Evolutionary conservation across 2,329 filamentous ascomycete species (phyloP), one percentile per base, ranked within the genome.

Genomic region (Claviceps citrina): DNA sequence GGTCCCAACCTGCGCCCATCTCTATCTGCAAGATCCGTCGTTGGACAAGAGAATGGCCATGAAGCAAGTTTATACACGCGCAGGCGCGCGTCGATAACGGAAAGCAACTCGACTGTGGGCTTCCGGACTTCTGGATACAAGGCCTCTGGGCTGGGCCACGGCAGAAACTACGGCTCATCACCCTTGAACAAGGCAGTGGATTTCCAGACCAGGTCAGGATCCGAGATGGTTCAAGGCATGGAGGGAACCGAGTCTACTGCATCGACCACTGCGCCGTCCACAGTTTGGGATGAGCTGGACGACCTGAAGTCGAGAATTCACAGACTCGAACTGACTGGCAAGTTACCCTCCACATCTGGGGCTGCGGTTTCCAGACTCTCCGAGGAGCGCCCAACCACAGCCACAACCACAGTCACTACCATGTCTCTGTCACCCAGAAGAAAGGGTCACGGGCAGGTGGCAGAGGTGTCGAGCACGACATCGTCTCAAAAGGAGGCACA

Each of bases 241-340:
- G 78, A 87, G 51, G 80, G 79, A 7, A 86, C 85, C 0, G 85
- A 91, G 51, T 96, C 91, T 0, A 89, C 82, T 0, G 71, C 82
- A 26, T 96, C 91, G 0, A 91, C 84, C 1, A 86, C 81, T 1
- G 85, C 84, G 1, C 84, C 87, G 10, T 93, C 86, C 2, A 95
- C 86, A 0, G 84, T 98, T 3, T 98, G 91, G 91, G 91, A 96
- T 55, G 91, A 98, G 59, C 64, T 98, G 22, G 91, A 96, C 51
- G 91, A 96, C 47, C 65, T 98, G 35, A 96, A 96, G 58, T 91
- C 84, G 31, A 77, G 91, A 24, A 94, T 98, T 50, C 79, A 84
- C 50, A 83, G 85, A 44, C 71, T 98, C 8, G 91, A 96, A 58
- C 62, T 93, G 49, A 93, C 84, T 2, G 87, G 87, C 43, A 94